Conservation (phyloP, 2,329 filamentous ascomycete genomes). For the Thielaviopsis euricoi region DNA sequence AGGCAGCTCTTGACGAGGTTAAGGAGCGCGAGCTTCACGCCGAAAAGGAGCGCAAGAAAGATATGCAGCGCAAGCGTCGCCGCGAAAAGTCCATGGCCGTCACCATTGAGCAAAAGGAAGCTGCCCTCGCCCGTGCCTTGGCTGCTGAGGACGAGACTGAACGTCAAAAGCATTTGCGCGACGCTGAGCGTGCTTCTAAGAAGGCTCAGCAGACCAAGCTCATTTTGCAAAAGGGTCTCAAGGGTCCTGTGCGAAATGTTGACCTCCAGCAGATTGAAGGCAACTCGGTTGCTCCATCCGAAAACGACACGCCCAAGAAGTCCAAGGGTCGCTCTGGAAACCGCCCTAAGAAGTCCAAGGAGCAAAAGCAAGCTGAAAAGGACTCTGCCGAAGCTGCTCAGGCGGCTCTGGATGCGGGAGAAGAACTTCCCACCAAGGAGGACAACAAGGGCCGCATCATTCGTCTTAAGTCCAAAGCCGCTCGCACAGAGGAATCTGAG, state of each 20-base stretch:
- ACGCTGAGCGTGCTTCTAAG: slow-evolving; percentile 79
- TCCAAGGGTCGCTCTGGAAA: slow-evolving; percentile 40
- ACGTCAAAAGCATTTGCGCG: slow-evolving; percentile 61
- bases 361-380: slow-evolving; percentile 68
- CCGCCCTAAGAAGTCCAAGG: slow-evolving; percentile 79
- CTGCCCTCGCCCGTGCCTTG: slow-evolving; percentile 61
- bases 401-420: slow-evolving; percentile 62
- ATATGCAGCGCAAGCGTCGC: slow-evolving; percentile 94
- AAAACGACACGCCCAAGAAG: slow-evolving; percentile 37
- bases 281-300: slow-evolving; percentile 62
- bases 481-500: slow-evolving; percentile 15
- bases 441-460: slow-evolving; percentile 47
- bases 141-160: slow-evolving; percentile 70
- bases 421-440: slow-evolving; percentile 49
- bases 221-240: slow-evolving; percentile 73
- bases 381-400: slow-evolving; percentile 76
- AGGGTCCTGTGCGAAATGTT: slow-evolving; percentile 47
- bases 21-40: slow-evolving; percentile 79
- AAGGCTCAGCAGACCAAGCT: slow-evolving; percentile 84
- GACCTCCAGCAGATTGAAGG: slow-evolving; percentile 71
- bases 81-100: slow-evolving; percentile 92
- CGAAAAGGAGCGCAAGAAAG: slow-evolving; percentile 98
- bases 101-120: slow-evolving; percentile 78
- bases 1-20: slow-evolving; percentile 69
- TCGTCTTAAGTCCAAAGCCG: slow-evolving; percentile 34